Evolutionary conservation across 1,284 basidiomycete genomes (phyloP).

Genomic region (Schizophyllum commune): DNA sequence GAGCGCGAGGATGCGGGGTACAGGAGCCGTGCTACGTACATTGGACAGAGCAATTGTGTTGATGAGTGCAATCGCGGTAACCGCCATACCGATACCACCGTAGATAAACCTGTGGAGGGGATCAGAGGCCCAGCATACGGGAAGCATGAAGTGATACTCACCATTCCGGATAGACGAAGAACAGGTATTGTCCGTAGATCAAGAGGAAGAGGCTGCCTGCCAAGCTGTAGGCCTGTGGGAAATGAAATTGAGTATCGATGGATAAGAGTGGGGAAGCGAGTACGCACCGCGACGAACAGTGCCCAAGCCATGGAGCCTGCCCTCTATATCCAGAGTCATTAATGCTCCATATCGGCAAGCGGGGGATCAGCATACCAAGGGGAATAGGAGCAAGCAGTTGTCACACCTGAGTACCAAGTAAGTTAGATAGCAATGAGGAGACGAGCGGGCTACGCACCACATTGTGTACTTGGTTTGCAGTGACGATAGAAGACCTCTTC

Average conservation of each 20-base stretch:
- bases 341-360: not conserved
- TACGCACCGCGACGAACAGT: slow-evolving; percentile 52
- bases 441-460: slow-evolving; percentile 22
- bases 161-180: slow-evolving; percentile 69
- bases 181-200: slow-evolving; percentile 57
- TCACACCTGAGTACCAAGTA: slow-evolving; percentile 46
- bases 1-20: slow-evolving; percentile 14
- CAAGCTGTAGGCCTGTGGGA: slow-evolving; percentile 53
- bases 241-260: slow-evolving; percentile 7
- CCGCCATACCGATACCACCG: slow-evolving; percentile 59
- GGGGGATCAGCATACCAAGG: slow-evolving; percentile 41
- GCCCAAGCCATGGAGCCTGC: slow-evolving; percentile 72
- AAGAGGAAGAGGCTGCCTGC: slow-evolving; percentile 65
- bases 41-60: slow-evolving; percentile 62
- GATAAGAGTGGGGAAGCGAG: slow-evolving; percentile 6
- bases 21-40: slow-evolving; percentile 33
- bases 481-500: too few species aligned
- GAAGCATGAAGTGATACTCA: slow-evolving; percentile 20
- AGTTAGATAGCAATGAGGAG: slow-evolving; percentile 16
- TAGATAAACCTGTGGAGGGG: slow-evolving; percentile 55
- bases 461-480: slow-evolving; percentile 12
- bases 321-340: slow-evolving; percentile 32
- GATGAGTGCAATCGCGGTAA: slow-evolving; percentile 49
- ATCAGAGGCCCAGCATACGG: slow-evolving; percentile 5
- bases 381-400: slow-evolving; percentile 62